Percentiles rank a stretch among this genome's conserved stretches.
Conservation (phyloP, 805 yeast genomes). For the Lipomyces orientalis region DNA sequence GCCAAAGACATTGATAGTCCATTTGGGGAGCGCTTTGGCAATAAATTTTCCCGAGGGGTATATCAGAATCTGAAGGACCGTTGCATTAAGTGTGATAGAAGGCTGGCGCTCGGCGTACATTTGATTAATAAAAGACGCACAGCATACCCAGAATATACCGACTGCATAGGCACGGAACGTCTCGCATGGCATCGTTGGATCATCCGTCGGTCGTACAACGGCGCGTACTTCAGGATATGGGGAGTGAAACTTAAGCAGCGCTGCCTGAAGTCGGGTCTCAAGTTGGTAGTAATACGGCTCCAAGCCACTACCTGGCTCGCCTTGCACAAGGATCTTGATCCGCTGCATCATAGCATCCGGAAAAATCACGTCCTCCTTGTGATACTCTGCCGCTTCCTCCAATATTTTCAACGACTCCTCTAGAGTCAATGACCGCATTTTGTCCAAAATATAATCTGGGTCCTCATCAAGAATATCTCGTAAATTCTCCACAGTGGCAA, state of each 20-base stretch:
- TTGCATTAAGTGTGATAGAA: slow-evolving; percentile 59
- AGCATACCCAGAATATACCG: slow-evolving; percentile 56
- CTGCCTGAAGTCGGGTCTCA: slow-evolving; percentile 43
- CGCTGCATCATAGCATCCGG: slow-evolving; percentile 47
- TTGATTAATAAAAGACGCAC: slow-evolving; percentile 62
- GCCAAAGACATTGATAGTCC: slow-evolving; percentile 41
- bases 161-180: slow-evolving; percentile 60
- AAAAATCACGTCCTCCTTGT: slow-evolving; percentile 54
- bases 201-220: slow-evolving; percentile 53
- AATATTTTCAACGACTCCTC: slow-evolving; percentile 50
- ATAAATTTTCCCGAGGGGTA: slow-evolving; percentile 61
- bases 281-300: slow-evolving; percentile 34
- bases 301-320: not conserved
- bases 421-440: slow-evolving; percentile 41
- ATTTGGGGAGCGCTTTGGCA: slow-evolving; percentile 17
- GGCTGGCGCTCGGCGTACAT: slow-evolving; percentile 65
- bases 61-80: slow-evolving; percentile 68
- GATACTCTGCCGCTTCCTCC: slow-evolving; percentile 48
- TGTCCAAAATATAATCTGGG: slow-evolving; percentile 43
- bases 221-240: slow-evolving; percentile 75
- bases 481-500: not conserved
- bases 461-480: slow-evolving; percentile 37
- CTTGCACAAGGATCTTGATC: slow-evolving; percentile 37
- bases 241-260: slow-evolving; percentile 49
- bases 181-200: slow-evolving; percentile 53